A percentile compares a stretch with the other conserved stretches of the same genome.
Evolutionary conservation across 345 rosid species (phyloP).

Genomic region (Citrus mangshanensis): DNA sequence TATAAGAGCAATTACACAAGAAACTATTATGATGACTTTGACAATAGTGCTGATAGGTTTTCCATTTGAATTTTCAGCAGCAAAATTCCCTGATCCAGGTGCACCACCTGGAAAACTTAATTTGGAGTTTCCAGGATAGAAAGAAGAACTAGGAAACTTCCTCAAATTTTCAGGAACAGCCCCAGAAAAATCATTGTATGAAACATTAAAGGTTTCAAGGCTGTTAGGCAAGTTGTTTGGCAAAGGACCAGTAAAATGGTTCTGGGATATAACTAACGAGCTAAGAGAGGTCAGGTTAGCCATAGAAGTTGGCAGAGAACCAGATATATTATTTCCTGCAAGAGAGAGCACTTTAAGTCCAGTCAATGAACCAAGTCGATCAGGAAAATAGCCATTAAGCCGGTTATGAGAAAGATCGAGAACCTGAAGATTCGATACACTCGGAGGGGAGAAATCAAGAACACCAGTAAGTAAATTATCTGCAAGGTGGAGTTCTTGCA

Average conservation of each 20-base stretch:
- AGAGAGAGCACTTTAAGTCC: slow-evolving; percentile 71
- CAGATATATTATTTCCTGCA: slow-evolving; percentile 79
- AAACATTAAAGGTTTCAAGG: slow-evolving; percentile 68
- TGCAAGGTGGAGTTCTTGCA: slow-evolving; percentile 73
- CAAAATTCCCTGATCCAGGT: slow-evolving; percentile 40
- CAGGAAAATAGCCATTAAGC: slow-evolving; percentile 71
- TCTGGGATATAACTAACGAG: slow-evolving; percentile 74
- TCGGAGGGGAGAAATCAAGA: slow-evolving; percentile 47
- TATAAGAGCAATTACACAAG: slow-evolving; percentile 67
- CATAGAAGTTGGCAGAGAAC: slow-evolving; percentile 83
- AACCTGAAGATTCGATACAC: slow-evolving; percentile 48
- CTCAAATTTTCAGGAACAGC: slow-evolving; percentile 81
- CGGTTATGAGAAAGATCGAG: slow-evolving; percentile 85
- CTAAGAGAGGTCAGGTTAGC: slow-evolving; percentile 55
- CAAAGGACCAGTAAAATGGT: slow-evolving; percentile 72
- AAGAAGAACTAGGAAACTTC: slow-evolving; percentile 72
- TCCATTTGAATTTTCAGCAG: slow-evolving; percentile 43
- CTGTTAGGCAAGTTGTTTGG: slow-evolving; percentile 62
- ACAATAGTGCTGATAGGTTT: slow-evolving; percentile 49
- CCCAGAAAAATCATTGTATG: slow-evolving; percentile 86
- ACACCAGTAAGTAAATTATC: slow-evolving; percentile 64
- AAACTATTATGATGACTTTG: slow-evolving; percentile 66
- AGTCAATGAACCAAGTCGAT: slow-evolving; percentile 54
- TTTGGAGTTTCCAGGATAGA: slow-evolving; percentile 73
- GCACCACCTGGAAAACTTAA: slow-evolving; percentile 52